Evolutionary conservation across 2,329 filamentous ascomycete genomes (phyloP), one percentile per base, ranked within the genome.

Genomic region (Sarocladiaceae sp.): DNA sequence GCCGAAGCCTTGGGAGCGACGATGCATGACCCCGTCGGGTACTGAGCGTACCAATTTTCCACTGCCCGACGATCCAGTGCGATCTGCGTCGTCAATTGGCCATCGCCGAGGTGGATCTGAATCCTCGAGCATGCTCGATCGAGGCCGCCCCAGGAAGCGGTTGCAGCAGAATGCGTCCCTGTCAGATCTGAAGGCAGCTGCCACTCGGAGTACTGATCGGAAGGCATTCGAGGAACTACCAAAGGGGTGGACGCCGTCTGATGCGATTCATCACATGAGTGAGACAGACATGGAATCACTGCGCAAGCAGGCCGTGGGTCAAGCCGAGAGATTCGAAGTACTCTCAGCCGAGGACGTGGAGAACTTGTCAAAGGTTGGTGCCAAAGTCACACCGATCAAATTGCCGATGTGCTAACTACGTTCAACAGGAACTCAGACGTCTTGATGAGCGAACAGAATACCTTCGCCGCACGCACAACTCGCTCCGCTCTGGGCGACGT

Each of bases 371-470:
- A 77, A 76, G 61, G 78, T 80, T 64, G 54, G 67, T 48, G 13
- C 3, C n/a, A 4, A 15, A 6, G 6, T 33, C 21, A 10, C 6
- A n/a, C 50, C 42, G 40, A 46, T 9, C 23, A 35, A 19, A 11
- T 37, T 7, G 21, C 15, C 5, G 15, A 6, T 24, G n/a, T n/a
- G n/a, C 33, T 45, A 24, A 47, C 24, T n/a, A n/a, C 2, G 3
- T 5, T 9, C 20, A 10, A 20, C 51, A 83, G 77, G 86, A 90
- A 65, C 80, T 89, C 44, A 78, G 82, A 41, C 78, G 76, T 47
- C 70, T 90, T n/a, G 85, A 90, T 54, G 83, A 88, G 57, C 78
- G 85, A 45, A 85, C 82, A 45, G 83, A 88, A 52, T 89, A 89
- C 56, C 78, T 90, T 40, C 80, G 85, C 37, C 83, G 79, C 49